Percentiles rank a stretch among this genome's conserved stretches.
Conservation (phyloP, 2,329 filamentous ascomycete genomes). For the Cadophora gregata region DNA sequence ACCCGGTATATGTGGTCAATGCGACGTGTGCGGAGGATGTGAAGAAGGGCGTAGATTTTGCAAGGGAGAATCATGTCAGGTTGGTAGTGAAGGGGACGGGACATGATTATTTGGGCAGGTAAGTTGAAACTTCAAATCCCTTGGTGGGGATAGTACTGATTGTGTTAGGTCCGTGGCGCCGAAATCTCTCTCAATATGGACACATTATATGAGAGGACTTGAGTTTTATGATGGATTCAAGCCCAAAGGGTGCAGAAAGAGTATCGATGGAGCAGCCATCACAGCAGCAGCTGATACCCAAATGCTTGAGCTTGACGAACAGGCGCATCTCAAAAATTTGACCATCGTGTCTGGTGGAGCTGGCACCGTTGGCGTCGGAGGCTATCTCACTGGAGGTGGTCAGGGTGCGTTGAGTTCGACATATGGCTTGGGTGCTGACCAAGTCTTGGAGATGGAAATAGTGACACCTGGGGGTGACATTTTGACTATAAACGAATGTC, state of each 20-base stretch:
- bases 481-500: conserved; percentile 56
- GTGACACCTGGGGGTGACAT: conserved; percentile 59
- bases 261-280: conserved; percentile 55
- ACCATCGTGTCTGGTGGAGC: conserved; percentile 61
- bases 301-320: conserved; percentile 55
- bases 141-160: background rate
- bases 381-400: conserved; percentile 66
- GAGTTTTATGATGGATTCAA: conserved; percentile 50
- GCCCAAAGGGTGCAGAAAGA: conserved; percentile 49
- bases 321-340: conserved; percentile 52
- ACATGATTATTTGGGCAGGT: conserved; percentile 47
- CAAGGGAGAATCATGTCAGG: conserved; percentile 45
- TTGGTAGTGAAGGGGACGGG: conserved; percentile 52
- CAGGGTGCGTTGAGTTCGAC: conserved; percentile 59
- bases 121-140: background rate
- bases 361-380: conserved; percentile 63
- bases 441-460: conserved; percentile 63
- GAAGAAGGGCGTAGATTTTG: conserved; percentile 45
- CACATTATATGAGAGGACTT: conserved; percentile 52
- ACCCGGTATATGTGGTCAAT: conserved; percentile 50
- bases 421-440: conserved; percentile 66
- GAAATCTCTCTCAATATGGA: conserved; percentile 61
- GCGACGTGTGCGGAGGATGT: conserved; percentile 36
- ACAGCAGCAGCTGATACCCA: conserved; percentile 60
- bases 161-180: conserved; percentile 42